Conservation (phyloP, 106 monocot genomes). For the Phalaenopsis aphrodite region DNA sequence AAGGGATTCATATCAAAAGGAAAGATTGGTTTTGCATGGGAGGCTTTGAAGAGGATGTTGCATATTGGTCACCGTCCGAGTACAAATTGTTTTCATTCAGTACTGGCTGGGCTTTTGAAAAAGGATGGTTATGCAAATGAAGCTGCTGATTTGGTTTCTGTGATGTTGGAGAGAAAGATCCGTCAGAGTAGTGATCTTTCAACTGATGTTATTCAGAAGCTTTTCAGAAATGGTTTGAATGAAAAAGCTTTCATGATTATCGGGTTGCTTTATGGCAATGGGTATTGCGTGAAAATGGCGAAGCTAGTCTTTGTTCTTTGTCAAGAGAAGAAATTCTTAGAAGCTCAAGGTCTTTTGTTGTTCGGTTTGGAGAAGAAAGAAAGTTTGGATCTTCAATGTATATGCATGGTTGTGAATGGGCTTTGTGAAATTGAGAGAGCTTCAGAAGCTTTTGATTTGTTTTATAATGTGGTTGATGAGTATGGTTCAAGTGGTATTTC, state of each 20-base stretch:
- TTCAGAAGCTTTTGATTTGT: constrained; percentile 66
- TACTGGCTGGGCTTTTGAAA: constrained; percentile 45
- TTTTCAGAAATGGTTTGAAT: constrained; percentile 29
- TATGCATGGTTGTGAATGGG: constrained; percentile 26
- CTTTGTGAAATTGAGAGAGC: constrained; percentile 49
- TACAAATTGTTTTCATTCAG: constrained; percentile 51
- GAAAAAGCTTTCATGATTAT: constrained; percentile 53
- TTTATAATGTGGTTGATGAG: constrained; percentile 49
- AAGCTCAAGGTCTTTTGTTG: constrained; percentile 52
- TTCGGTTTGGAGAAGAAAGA: constrained; percentile 54
- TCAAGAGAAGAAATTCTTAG: constrained; percentile 39
- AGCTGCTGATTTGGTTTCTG: constrained; percentile 37
- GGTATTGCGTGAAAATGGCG: constrained; percentile 73
- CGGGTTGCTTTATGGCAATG: constrained; percentile 46
- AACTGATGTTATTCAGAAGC: constrained; percentile 28
- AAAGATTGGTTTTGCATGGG: constrained; percentile 40
- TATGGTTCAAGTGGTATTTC: constrained; percentile 12
- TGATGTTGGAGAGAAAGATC: constrained; percentile 82
- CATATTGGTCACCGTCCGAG: constrained; percentile 60
- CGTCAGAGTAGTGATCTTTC: constrained; percentile 61
- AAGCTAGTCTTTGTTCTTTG: constrained; percentile 41
- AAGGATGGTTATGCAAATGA: constrained; percentile 28
- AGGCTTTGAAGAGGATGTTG: constrained; percentile 60
- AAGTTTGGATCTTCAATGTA: constrained; percentile 19
- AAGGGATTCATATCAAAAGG: constrained; percentile 38